These are phyloP conservation scores for Biancaea sappan DNA, from an alignment of 306 rosid species.

Conservation along the genomic window DNA sequence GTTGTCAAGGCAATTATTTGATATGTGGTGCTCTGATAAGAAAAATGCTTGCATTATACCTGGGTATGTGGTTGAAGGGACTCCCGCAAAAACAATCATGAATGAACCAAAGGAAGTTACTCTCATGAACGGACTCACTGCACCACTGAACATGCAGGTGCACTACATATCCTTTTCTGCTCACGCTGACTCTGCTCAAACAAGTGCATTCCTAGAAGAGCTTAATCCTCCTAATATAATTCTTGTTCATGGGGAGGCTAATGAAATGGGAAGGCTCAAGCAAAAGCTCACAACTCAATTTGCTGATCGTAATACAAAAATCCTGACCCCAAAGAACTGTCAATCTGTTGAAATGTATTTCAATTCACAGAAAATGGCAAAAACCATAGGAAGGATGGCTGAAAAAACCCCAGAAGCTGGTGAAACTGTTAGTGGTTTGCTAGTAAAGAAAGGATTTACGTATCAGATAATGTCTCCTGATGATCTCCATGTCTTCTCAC, in stretches of 20 bases:
- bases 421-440: slow-evolving; percentile 75
- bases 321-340: slow-evolving; percentile 91
- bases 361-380: slow-evolving; percentile 95
- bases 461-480: slow-evolving; percentile 96
- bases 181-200: slow-evolving; percentile 95
- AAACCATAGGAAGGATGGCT: slow-evolving; percentile 85
- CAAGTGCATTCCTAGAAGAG: slow-evolving; percentile 90
- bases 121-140: slow-evolving; percentile 82
- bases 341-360: slow-evolving; percentile 92
- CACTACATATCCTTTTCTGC: slow-evolving; percentile 97
- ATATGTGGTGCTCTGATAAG: slow-evolving; percentile 89
- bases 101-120: too few relatives aligned
- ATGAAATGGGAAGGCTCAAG: slow-evolving; percentile 96
- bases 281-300: slow-evolving; percentile 84
- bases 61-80: slow-evolving; percentile 86
- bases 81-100: too few relatives aligned
- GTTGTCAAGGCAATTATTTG: slow-evolving; percentile 80
- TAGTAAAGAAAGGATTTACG: slow-evolving; percentile 88
- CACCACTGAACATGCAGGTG: slow-evolving; percentile 94
- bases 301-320: slow-evolving; percentile 78
- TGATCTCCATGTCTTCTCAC: slow-evolving; percentile 92
- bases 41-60: slow-evolving; percentile 76
- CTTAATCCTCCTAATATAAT: slow-evolving; percentile 90
- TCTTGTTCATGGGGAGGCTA: slow-evolving; percentile 95
- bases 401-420: slow-evolving; percentile 74